Evolutionary conservation across 2,329 filamentous ascomycete genomes (phyloP).

Genomic region (Cladosporium oxysporum): DNA sequence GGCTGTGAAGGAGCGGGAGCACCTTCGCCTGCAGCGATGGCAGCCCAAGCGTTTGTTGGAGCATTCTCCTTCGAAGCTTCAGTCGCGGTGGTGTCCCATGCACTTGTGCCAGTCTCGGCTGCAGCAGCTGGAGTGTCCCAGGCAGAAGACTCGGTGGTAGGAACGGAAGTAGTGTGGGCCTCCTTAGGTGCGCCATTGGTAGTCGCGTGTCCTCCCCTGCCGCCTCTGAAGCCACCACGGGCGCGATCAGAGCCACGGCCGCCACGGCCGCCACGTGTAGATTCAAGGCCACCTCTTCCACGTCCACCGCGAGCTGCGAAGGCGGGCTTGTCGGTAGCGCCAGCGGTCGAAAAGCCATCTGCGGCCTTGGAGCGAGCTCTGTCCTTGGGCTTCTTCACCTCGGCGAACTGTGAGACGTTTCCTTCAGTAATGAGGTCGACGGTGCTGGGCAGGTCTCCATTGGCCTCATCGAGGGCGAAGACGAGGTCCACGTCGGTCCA

Average conservation of each 20-base stretch:
- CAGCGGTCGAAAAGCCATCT: slow-evolving; percentile 56
- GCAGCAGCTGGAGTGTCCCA: slow-evolving; percentile 56
- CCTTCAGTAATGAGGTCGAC: slow-evolving; percentile 80
- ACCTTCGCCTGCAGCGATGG: slow-evolving; percentile 28
- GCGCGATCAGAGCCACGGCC: slow-evolving; percentile 62
- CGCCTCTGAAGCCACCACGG: slow-evolving; percentile 55
- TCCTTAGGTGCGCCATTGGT: slow-evolving; percentile 65
- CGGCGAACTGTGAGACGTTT: slow-evolving; percentile 78
- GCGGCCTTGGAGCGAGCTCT: slow-evolving; percentile 71
- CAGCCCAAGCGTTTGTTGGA: slow-evolving; percentile 48
- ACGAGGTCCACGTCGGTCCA: slow-evolving; percentile 96
- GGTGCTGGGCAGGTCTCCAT: slow-evolving; percentile 71
- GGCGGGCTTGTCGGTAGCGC: slow-evolving; percentile 52
- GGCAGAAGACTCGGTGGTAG: slow-evolving; percentile 68
- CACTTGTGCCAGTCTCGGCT: slow-evolving; percentile 24
- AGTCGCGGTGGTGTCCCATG: slow-evolving; percentile 29
- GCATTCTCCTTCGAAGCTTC: slow-evolving; percentile 24
- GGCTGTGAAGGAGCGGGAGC: slow-evolving; percentile 21
- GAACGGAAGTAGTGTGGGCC: slow-evolving; percentile 57
- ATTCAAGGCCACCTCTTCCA: slow-evolving; percentile 48
- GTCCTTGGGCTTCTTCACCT: slow-evolving; percentile 80
- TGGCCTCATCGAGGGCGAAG: slow-evolving; percentile 85
- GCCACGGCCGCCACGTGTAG: slow-evolving; percentile 55
- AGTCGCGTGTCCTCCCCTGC: slow-evolving; percentile 61
- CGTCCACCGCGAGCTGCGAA: slow-evolving; percentile 44